phyloP scores from a whole-genome alignment of 2,329 filamentous ascomycete species.

The Tothia fuscella region DNA sequence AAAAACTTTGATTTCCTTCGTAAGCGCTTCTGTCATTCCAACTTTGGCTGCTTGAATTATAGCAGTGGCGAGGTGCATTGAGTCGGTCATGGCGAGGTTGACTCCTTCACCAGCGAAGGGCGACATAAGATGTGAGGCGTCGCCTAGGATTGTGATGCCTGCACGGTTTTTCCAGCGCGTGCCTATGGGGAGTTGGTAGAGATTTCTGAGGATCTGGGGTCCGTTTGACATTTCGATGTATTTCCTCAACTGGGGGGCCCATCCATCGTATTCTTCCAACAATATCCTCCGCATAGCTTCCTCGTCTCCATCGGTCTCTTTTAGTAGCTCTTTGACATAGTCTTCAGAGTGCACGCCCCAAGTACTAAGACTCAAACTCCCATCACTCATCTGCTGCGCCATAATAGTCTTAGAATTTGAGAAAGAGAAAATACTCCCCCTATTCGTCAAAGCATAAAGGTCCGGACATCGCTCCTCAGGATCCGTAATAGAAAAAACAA shows the following conservation, averaged over 20 bases:
- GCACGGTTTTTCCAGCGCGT: slow-evolving; percentile 35
- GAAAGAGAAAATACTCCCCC: slow-evolving; percentile 8
- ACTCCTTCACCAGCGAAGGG: slow-evolving; percentile 49
- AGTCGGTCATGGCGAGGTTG: slow-evolving; percentile 45
- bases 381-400: slow-evolving; percentile 10
- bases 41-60: neutral
- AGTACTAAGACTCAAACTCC: slow-evolving; percentile 2
- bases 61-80: slow-evolving; percentile 33
- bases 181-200: slow-evolving; percentile 44
- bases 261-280: neutral
- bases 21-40: neutral
- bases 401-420: slow-evolving; percentile 3
- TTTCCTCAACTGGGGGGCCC: neutral
- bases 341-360: slow-evolving; percentile 2
- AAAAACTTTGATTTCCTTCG: neutral
- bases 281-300: neutral
- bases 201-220: slow-evolving; percentile 28
- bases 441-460: slow-evolving; percentile 5
- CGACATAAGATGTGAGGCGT: slow-evolving; percentile 49
- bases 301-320: neutral
- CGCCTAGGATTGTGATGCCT: slow-evolving; percentile 45
- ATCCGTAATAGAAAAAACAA: neutral
- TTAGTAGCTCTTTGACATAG: slow-evolving; percentile 5
- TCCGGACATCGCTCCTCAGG: slow-evolving; percentile 1
- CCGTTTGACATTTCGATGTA: slow-evolving; percentile 20